Conservation (phyloP, 2,329 filamentous ascomycete genomes). For the Sclerotinia nivalis region DNA sequence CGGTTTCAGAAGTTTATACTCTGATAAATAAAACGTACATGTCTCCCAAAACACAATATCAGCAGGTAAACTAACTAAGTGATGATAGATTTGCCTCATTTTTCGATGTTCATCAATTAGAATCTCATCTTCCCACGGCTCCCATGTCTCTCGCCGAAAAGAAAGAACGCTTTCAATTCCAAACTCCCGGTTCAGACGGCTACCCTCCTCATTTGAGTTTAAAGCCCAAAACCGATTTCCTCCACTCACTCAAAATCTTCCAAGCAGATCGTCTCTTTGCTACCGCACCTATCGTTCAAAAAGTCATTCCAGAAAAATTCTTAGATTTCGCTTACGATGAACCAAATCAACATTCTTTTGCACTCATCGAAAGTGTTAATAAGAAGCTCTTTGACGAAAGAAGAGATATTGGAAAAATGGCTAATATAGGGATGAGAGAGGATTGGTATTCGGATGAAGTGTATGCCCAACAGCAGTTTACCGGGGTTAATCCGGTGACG, state of each 20-base stretch:
- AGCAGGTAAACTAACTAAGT: background rate
- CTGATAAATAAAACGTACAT: slow-evolving; percentile 18
- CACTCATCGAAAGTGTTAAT: slow-evolving; percentile 12
- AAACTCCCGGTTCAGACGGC: slow-evolving; percentile 12
- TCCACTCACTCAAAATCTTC: slow-evolving; percentile 20
- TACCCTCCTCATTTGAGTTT: slow-evolving; percentile 17
- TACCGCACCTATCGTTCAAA: slow-evolving; percentile 8
- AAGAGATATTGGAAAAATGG: slow-evolving; percentile 18
- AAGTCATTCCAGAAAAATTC: slow-evolving; percentile 17
- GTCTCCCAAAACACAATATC: background rate
- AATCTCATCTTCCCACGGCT: background rate
- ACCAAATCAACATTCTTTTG: slow-evolving; percentile 16
- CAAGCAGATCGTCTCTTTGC: slow-evolving; percentile 10
- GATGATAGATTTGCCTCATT: slow-evolving; percentile 16
- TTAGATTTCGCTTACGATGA: slow-evolving; percentile 19
- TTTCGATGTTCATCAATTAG: slow-evolving; percentile 18
- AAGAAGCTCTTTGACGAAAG: slow-evolving; percentile 6
- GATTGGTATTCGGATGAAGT: slow-evolving; percentile 42
- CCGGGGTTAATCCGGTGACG: slow-evolving; percentile 41
- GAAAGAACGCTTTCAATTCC: slow-evolving; percentile 19
- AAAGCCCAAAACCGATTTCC: slow-evolving; percentile 5
- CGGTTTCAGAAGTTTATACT: slow-evolving; percentile 12
- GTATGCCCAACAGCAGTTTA: slow-evolving; percentile 46
- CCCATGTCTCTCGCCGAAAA: slow-evolving; percentile 1
- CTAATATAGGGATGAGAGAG: slow-evolving; percentile 26